Conservation (phyloP, 2,329 filamentous ascomycete species). For the Arthrobotrys sinensis region DNA sequence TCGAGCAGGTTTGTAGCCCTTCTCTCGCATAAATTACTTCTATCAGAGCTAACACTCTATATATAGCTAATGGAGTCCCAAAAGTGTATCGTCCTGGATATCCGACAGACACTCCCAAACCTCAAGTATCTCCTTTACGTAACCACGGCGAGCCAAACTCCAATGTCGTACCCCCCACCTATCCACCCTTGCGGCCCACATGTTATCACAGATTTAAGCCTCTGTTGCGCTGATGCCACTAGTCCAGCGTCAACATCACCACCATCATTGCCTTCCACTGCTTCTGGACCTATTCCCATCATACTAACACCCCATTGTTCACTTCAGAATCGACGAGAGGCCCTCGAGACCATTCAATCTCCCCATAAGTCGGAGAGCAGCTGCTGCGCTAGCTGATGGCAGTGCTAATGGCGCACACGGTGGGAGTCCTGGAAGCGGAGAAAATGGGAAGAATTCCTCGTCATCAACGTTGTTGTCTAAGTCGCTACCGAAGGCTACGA, state of each 20-base stretch:
- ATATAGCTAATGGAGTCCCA: conserved; percentile 74
- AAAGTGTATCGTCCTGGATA: conserved; percentile 85
- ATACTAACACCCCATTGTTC: conserved; percentile 59
- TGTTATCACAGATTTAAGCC: conserved; percentile 37
- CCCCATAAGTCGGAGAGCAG: conserved; percentile 54
- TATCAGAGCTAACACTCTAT: background rate
- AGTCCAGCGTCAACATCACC: conserved; percentile 26
- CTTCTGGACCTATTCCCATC: conserved; percentile 46
- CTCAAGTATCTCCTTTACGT: conserved; percentile 93
- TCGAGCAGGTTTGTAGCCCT: conserved; percentile 72
- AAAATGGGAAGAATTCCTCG: conserved; percentile 13
- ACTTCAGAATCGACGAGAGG: conserved; percentile 60
- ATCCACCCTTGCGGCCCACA: conserved; percentile 49
- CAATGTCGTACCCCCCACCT: conserved; percentile 59
- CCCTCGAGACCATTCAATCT: conserved; percentile 59
- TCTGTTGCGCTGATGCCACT: conserved; percentile 34
- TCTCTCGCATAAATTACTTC: background rate
- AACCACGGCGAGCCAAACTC: conserved; percentile 79
- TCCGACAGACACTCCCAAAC: conserved; percentile 92
- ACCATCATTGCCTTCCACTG: conserved; percentile 11
- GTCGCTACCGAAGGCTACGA: conserved; percentile 51
- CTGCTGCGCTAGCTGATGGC: conserved; percentile 48
- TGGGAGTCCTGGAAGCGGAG: conserved; percentile 2
- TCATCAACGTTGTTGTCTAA: conserved; percentile 26
- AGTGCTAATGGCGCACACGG: conserved; percentile 29